phyloP scores from a whole-genome alignment of 2,329 filamentous ascomycete genomes.

The Colletotrichum eleusines region DNA sequence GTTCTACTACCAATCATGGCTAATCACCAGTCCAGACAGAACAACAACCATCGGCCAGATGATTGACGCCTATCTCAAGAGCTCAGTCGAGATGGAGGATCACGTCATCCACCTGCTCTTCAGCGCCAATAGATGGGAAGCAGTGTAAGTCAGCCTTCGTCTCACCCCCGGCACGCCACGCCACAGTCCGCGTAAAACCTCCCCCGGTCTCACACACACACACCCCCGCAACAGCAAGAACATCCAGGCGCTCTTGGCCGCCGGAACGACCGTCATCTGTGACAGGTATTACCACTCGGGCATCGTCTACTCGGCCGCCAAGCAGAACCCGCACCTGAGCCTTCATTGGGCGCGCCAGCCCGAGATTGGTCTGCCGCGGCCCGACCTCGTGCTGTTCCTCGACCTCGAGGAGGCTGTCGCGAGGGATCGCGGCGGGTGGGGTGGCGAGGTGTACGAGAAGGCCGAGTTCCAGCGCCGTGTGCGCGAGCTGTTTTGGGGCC shows the following conservation, averaged over 20 bases:
- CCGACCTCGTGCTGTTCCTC: conserved; percentile 89
- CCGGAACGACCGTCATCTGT: conserved; percentile 82
- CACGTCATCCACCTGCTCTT: conserved; percentile 92
- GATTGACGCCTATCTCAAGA: conserved; percentile 86
- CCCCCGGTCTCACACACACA: conserved; percentile 6
- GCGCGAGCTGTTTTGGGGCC: conserved; percentile 75
- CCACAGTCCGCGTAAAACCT: not conserved
- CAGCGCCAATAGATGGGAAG: conserved; percentile 91
- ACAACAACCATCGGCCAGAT: conserved; percentile 87
- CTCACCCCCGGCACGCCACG: not conserved
- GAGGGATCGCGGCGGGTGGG: conserved; percentile 84
- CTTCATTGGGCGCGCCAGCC: conserved; percentile 86
- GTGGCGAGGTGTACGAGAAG: conserved; percentile 89
- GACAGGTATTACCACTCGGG: conserved; percentile 97
- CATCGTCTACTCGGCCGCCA: conserved; percentile 92
- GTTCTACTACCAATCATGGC: not conserved
- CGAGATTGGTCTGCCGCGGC: conserved; percentile 87
- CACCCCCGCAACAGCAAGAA: conserved; percentile 58
- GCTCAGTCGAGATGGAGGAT: conserved; percentile 80
- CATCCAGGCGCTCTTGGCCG: conserved; percentile 66
- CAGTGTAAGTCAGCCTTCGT: conserved; percentile 58
- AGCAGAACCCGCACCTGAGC: conserved; percentile 76
- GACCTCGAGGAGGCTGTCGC: conserved; percentile 82
- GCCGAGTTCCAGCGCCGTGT: conserved; percentile 85
- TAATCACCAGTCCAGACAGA: conserved; percentile 67